Conservation (phyloP, 805 yeast genomes). For the Babjeviella inositovora region DNA sequence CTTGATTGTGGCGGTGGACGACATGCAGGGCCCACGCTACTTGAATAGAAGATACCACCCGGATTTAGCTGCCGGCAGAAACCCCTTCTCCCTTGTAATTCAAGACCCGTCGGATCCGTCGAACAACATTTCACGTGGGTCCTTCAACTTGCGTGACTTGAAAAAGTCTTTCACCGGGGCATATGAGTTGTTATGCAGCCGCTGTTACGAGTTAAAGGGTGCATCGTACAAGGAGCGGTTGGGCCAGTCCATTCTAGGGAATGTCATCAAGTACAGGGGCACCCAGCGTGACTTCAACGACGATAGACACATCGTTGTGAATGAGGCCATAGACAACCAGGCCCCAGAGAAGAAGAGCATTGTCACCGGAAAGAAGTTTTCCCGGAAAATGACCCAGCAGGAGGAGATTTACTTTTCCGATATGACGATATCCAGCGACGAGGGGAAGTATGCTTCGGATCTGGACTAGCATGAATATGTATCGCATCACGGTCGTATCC, state of each 20-base stretch:
- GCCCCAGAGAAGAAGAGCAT: too few relatives aligned
- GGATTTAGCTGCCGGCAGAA: slow-evolving; percentile 29
- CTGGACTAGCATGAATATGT: too few relatives aligned
- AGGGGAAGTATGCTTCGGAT: too few relatives aligned
- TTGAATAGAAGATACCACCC: slow-evolving; percentile 38
- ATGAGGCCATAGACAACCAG: too few relatives aligned
- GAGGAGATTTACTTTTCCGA: too few relatives aligned
- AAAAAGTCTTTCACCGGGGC: slow-evolving; percentile 86
- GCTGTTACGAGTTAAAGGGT: slow-evolving; percentile 56
- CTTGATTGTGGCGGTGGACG: slow-evolving; percentile 49
- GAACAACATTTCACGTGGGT: slow-evolving; percentile 80
- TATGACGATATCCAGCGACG: too few relatives aligned
- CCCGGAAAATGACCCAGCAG: too few relatives aligned
- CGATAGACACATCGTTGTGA: slow-evolving; percentile 46
- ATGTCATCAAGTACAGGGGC: slow-evolving; percentile 62
- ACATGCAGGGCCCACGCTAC: slow-evolving; percentile 40
- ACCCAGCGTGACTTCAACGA: slow-evolving; percentile 64
- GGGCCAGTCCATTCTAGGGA: slow-evolving; percentile 66
- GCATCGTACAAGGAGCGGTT: slow-evolving; percentile 51
- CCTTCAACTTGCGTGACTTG: slow-evolving; percentile 64
- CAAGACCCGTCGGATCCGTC: slow-evolving; percentile 77
- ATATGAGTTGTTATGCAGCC: slow-evolving; percentile 55
- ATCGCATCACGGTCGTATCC: too few relatives aligned
- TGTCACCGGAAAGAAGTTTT: too few relatives aligned
- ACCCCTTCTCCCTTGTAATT: slow-evolving; percentile 52